phyloP scores from a whole-genome alignment of 805 yeast species.

The Candida tallmaniae region DNA sequence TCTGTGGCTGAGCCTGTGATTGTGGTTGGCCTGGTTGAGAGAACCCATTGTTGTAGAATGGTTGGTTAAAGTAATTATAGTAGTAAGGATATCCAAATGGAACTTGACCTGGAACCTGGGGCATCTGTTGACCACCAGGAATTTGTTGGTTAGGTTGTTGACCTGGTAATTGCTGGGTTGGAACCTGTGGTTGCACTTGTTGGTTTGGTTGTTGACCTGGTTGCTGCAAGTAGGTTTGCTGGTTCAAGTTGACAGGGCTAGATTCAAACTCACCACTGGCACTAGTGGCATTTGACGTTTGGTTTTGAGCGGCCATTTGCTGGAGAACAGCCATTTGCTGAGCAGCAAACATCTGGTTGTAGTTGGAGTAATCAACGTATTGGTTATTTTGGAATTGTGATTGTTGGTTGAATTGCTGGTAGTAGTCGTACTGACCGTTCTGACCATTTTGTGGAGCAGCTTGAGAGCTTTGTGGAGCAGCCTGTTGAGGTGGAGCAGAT shows the following conservation, averaged over 20 bases:
- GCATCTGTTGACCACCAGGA: conserved; percentile 6
- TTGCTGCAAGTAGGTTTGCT: conserved; percentile 11
- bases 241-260: conserved; percentile 9
- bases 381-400: conserved; percentile 36
- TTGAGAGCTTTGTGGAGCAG: conserved; percentile 17
- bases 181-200: conserved; percentile 9
- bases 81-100: conserved; percentile 38
- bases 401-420: conserved; percentile 24
- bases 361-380: conserved; percentile 38
- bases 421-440: conserved; percentile 19
- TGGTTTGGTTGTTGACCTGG: conserved; percentile 15
- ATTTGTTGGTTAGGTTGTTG: conserved; percentile 11
- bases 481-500: conserved; percentile 14
- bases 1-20: conserved; percentile 2
- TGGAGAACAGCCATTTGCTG: conserved; percentile 14
- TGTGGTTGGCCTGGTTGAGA: conserved; percentile 10
- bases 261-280: conserved; percentile 9
- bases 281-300: conserved; percentile 13
- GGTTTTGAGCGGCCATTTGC: conserved; percentile 9
- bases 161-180: conserved; percentile 15
- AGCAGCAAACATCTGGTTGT: conserved; percentile 30
- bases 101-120: conserved; percentile 23
- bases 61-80: conserved; percentile 38
- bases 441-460: conserved; percentile 13
- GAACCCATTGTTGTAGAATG: conserved; percentile 30